phyloP scores from a whole-genome alignment of 73 alveolate species.

The Paraurostyla sp. region DNA sequence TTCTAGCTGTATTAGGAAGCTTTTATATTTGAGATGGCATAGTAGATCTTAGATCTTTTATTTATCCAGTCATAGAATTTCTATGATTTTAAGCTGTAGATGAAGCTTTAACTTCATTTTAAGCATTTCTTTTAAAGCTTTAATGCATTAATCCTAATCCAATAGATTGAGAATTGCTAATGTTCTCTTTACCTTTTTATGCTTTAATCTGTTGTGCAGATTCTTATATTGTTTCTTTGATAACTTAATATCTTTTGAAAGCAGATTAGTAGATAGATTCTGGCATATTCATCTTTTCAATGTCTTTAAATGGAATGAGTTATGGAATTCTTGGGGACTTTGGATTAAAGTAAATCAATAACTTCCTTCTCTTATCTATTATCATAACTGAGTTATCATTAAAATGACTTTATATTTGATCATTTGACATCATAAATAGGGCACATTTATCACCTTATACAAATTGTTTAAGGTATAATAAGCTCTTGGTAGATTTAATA shows the following conservation, averaged over 20 bases:
- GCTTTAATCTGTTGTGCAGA: background rate
- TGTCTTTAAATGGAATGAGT: background rate
- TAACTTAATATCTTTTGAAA: constrained; percentile 1
- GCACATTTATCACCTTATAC: constrained; percentile 30
- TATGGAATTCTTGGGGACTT: background rate
- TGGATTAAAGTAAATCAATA: background rate
- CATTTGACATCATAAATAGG: constrained; percentile 40
- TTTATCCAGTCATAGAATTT: too few relatives aligned
- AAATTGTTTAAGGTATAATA: background rate
- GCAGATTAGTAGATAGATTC: background rate
- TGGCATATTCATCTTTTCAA: background rate
- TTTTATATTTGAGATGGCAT: too few relatives aligned
- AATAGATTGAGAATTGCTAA: too few relatives aligned
- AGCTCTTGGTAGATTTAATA: background rate
- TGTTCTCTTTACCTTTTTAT: too few relatives aligned
- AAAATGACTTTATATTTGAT: constrained; percentile 28
- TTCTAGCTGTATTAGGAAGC: too few relatives aligned
- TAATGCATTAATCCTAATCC: too few relatives aligned
- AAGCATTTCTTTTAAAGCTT: too few relatives aligned
- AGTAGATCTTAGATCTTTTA: too few relatives aligned
- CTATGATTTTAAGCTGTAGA: too few relatives aligned
- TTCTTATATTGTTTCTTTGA: background rate
- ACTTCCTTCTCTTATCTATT: background rate
- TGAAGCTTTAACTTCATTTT: too few relatives aligned
- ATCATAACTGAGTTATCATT: constrained; percentile 35